Percentiles rank a stretch among this genome's conserved stretches.
Evolutionary conservation across 2,329 filamentous ascomycete genomes (phyloP).

Genomic region (Pseudocercospora crystallina): DNA sequence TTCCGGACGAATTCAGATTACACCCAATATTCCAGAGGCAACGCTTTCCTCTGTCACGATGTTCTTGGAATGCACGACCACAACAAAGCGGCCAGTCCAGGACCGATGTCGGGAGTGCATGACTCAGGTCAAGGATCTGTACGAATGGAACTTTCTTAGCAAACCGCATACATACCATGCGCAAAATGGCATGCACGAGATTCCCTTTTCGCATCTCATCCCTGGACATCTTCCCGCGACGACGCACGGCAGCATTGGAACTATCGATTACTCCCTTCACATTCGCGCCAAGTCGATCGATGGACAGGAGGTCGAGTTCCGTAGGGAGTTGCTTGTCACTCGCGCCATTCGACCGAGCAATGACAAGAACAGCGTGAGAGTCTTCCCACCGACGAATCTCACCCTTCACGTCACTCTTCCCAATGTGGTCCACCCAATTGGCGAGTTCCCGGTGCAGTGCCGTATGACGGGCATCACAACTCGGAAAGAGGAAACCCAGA

Average conservation of each 20-base stretch:
- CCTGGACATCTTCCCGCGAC: slow-evolving; percentile 82
- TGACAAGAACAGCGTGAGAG: slow-evolving; percentile 85
- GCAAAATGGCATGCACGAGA: slow-evolving; percentile 65
- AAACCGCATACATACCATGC: slow-evolving; percentile 46
- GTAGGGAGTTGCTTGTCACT: slow-evolving; percentile 69
- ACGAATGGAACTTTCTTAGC: slow-evolving; percentile 74
- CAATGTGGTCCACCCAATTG: slow-evolving; percentile 81
- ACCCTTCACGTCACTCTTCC: slow-evolving; percentile 80
- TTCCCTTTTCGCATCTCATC: slow-evolving; percentile 86
- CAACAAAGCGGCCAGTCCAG: slow-evolving; percentile 79
- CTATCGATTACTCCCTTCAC: slow-evolving; percentile 75
- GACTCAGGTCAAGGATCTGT: slow-evolving; percentile 69
- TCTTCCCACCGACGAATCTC: slow-evolving; percentile 95
- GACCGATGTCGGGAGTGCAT: slow-evolving; percentile 76
- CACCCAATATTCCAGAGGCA: slow-evolving; percentile 66
- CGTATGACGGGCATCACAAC: slow-evolving; percentile 83
- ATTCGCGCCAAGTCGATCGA: slow-evolving; percentile 64
- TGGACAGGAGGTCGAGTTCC: slow-evolving; percentile 63
- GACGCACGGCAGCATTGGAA: slow-evolving; percentile 70
- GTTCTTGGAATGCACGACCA: slow-evolving; percentile 66
- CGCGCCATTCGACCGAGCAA: slow-evolving; percentile 75
- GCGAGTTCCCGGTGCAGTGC: slow-evolving; percentile 75
- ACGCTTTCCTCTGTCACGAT: slow-evolving; percentile 71
- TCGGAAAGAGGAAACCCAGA: slow-evolving; percentile 65
- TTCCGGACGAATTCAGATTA: slow-evolving; percentile 76